Evolutionary conservation across 805 yeast genomes (phyloP).

Genomic region (Clavispora carvajalis): DNA sequence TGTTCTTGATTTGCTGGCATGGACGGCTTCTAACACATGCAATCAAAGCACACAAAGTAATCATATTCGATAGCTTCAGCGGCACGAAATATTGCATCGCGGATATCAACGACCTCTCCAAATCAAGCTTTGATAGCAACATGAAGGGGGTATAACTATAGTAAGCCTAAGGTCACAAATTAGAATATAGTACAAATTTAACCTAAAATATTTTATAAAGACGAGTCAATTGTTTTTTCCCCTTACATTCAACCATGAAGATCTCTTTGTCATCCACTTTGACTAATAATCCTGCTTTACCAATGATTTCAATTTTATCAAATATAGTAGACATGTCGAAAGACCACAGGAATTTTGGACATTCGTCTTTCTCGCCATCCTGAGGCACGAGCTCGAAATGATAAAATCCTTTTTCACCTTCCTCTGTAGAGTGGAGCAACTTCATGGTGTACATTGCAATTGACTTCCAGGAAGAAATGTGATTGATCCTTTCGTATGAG

Average conservation of each 20-base stretch:
- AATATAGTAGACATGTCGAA: constrained; percentile 25
- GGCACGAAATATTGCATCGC: no score
- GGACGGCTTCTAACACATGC: no score
- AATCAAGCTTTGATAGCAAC: no score
- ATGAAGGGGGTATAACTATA: not conserved
- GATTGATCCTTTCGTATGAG: constrained; percentile 21
- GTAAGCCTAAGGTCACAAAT: not conserved
- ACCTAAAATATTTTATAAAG: constrained; percentile 19
- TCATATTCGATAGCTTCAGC: no score
- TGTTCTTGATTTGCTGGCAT: no score
- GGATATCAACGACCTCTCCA: no score
- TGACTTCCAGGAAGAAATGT: constrained; percentile 40
- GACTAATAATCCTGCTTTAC: constrained; percentile 40
- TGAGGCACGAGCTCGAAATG: constrained; percentile 23
- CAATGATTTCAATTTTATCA: constrained; percentile 31
- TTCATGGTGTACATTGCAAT: constrained; percentile 34
- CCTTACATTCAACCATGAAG: constrained; percentile 42
- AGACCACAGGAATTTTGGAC: constrained; percentile 23
- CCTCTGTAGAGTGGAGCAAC: constrained; percentile 21
- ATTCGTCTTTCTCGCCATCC: constrained; percentile 9
- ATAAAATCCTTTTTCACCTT: constrained; percentile 20
- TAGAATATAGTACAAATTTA: not conserved
- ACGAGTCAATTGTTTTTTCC: constrained; percentile 34
- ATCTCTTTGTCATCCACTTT: constrained; percentile 25
- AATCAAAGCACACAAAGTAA: no score